Conservation (phyloP, 371 early-diverging fungal species). For the Rhizomucor miehei region DNA sequence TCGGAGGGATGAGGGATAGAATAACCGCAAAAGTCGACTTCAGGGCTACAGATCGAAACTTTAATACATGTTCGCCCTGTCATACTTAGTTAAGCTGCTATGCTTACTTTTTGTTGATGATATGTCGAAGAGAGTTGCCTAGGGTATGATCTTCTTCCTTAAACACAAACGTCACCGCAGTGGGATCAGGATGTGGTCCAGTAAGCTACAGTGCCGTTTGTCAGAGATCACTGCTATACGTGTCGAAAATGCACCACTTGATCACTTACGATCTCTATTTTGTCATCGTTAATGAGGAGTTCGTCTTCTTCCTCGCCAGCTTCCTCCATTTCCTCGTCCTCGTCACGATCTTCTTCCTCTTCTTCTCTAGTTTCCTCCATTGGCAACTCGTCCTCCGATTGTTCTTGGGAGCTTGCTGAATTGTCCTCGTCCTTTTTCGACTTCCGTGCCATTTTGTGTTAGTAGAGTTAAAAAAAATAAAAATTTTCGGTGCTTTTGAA, state of each 20-base stretch:
- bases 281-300: conserved; percentile 38
- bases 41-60: conserved; percentile 50
- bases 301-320: conserved; percentile 23
- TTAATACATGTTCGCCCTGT: not conserved
- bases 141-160: conserved; percentile 96
- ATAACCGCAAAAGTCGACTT: conserved; percentile 97
- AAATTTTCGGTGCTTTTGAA: too few species aligned
- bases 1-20: conserved; percentile 99
- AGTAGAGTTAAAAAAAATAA: too few species aligned
- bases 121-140: conserved; percentile 91
- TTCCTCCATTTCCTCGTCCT: conserved; percentile 34
- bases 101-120: conserved; percentile 88
- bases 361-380: conserved; percentile 12
- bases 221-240: not conserved
- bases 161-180: conserved; percentile 83
- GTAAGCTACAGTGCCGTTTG: conserved; percentile 33
- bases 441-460: too few species aligned
- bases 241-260: not conserved
- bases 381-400: too few species aligned
- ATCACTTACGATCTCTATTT: conserved; percentile 52
- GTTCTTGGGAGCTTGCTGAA: too few species aligned
- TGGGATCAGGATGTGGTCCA: conserved; percentile 70
- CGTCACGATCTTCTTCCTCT: conserved; percentile 18
- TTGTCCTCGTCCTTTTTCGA: too few species aligned
- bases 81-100: not conserved